Conservation (phyloP, 1,139 yeast genomes). For the Lodderomyces theae region DNA sequence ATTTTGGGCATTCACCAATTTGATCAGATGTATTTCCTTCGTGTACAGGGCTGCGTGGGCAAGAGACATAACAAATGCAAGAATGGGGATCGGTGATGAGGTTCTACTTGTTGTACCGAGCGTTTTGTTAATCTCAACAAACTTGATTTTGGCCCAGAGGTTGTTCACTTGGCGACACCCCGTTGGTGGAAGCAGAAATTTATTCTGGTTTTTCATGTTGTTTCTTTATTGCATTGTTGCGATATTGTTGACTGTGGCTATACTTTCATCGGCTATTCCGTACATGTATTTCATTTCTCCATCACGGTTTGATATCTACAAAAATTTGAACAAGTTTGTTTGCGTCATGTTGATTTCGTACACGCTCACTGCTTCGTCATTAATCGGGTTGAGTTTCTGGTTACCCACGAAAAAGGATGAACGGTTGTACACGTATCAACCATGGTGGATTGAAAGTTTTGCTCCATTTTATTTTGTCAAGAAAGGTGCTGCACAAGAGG, state of each 20-base stretch:
- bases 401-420: slow-evolving; percentile 57
- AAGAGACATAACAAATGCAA: slow-evolving; percentile 21
- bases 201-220: slow-evolving; percentile 37
- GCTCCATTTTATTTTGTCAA: slow-evolving; percentile 53
- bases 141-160: slow-evolving; percentile 42
- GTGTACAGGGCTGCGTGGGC: slow-evolving; percentile 31
- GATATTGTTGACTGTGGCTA: slow-evolving; percentile 29
- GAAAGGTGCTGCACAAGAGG: slow-evolving; percentile 44
- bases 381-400: slow-evolving; percentile 50
- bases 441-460: slow-evolving; percentile 75
- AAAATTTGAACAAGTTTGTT: slow-evolving; percentile 24
- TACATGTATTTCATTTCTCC: slow-evolving; percentile 28
- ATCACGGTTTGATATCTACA: slow-evolving; percentile 4
- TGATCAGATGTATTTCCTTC: slow-evolving; percentile 29
- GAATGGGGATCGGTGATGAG: slow-evolving; percentile 32
- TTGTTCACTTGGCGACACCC: slow-evolving; percentile 49
- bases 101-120: slow-evolving; percentile 35
- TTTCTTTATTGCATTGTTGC: slow-evolving; percentile 29
- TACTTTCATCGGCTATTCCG: slow-evolving; percentile 36
- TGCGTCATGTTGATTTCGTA: slow-evolving; percentile 54
- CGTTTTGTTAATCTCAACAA: slow-evolving; percentile 32
- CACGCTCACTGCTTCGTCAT: slow-evolving; percentile 49
- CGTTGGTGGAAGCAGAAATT: slow-evolving; percentile 39
- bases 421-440: slow-evolving; percentile 58
- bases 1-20: slow-evolving; percentile 30